Evolutionary conservation across 495 filamentous ascomycete species (phyloP).

Genomic region (Durotheca rogersii): DNA sequence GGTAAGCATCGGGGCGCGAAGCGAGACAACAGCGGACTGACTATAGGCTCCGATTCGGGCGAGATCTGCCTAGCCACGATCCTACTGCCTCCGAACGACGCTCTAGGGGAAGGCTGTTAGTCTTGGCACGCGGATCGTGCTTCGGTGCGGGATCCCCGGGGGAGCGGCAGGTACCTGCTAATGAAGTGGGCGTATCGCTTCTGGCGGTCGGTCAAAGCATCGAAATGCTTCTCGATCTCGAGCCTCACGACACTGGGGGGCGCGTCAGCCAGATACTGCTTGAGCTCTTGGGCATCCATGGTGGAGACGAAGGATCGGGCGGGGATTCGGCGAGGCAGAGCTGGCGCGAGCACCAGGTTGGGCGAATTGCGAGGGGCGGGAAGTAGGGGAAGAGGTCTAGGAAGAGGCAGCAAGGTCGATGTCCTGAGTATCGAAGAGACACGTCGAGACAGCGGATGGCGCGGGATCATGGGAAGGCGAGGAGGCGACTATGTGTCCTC

Average conservation of each 20-base stretch:
- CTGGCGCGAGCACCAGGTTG: background rate
- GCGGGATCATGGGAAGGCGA: conserved; percentile 27
- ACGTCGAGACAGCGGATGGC: conserved; percentile 24
- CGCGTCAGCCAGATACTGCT: conserved; percentile 83
- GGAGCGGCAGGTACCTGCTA: conserved; percentile 59
- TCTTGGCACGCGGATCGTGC: no score
- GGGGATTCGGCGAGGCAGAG: background rate
- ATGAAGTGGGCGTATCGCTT: conserved; percentile 93
- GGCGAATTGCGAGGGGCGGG: background rate
- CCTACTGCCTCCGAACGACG: conserved; percentile 79
- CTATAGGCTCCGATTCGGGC: conserved; percentile 82
- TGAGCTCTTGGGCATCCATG: conserved; percentile 53
- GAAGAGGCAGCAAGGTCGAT: conserved; percentile 14
- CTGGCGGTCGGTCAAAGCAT: conserved; percentile 71
- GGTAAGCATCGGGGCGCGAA: conserved; percentile 12
- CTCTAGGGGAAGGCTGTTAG: conserved; percentile 51
- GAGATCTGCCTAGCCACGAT: conserved; percentile 87
- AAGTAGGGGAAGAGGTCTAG: conserved; percentile 10
- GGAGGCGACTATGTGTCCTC: conserved; percentile 2
- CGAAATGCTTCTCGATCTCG: conserved; percentile 86
- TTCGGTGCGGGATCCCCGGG: background rate
- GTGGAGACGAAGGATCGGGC: conserved; percentile 20
- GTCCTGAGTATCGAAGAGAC: conserved; percentile 28
- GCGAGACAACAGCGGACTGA: conserved; percentile 13
- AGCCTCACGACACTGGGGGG: conserved; percentile 84